A percentile compares a stretch with the other conserved stretches of the same genome.
phyloP scores from a whole-genome alignment of 257 asterid species.

The Ilex asprella region DNA sequence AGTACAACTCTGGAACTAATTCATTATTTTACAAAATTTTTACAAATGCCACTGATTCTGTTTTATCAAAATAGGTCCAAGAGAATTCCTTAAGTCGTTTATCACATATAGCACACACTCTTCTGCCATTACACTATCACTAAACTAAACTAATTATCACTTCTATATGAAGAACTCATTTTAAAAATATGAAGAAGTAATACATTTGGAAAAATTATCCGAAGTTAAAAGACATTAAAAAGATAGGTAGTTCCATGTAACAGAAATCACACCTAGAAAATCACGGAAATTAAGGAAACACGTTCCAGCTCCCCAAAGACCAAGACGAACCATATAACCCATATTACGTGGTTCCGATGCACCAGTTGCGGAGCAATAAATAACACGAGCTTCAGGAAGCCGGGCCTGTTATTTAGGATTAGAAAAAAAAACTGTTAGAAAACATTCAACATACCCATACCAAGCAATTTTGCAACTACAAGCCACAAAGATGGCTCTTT shows the following conservation, averaged over 20 bases:
- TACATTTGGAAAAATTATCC: background rate
- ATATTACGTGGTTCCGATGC: slow-evolving; percentile 98
- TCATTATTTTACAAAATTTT: too few species aligned
- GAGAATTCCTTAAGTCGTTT: too few species aligned
- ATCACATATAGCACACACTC: too few species aligned
- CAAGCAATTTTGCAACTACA: background rate
- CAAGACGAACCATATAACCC: slow-evolving; percentile 99
- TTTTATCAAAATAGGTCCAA: too few species aligned
- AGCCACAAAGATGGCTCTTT: background rate
- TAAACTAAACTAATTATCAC: too few species aligned
- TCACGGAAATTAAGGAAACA: slow-evolving; percentile 72
- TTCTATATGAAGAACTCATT: background rate
- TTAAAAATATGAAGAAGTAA: background rate
- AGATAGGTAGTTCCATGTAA: slow-evolving; percentile 10
- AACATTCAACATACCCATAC: background rate
- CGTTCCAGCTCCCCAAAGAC: slow-evolving; percentile 99
- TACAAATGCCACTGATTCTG: too few species aligned
- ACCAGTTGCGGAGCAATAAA: slow-evolving; percentile 99
- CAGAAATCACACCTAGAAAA: slow-evolving; percentile 62
- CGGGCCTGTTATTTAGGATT: slow-evolving; percentile 59
- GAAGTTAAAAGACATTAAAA: slow-evolving; percentile 4
- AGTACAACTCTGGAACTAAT: too few species aligned
- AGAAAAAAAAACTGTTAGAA: slow-evolving; percentile 16
- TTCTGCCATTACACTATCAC: too few species aligned
- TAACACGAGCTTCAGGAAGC: slow-evolving; percentile 95